Base-by-base conservation (phyloP, 1,284 basidiomycete genomes). In the Austroboletus olivaceoglutinosus region DNA sequence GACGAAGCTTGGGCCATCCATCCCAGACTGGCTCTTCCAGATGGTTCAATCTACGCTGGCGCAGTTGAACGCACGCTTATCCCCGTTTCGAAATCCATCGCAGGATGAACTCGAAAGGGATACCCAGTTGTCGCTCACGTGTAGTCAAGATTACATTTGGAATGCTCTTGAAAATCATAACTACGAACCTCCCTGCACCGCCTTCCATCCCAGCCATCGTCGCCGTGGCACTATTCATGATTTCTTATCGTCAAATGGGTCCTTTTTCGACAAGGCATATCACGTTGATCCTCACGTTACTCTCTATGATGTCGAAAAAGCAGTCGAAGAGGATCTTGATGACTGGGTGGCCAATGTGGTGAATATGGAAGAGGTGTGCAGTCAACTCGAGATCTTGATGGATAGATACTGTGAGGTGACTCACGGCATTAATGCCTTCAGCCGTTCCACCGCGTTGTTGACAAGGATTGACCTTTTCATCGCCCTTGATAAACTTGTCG, bases 271-370 rank as follows among this genome's bases (percentile, higher is more conserved):
- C 21, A 5, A 46, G 40, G 4, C 47, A 38, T 30, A 5, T 2
- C 5, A 12, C 10, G 5, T 9, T 16, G 53, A 66, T 9, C 19
- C 55, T 2, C 42, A 52, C 30, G 6, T 67, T 22, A 57, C 62
- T 8, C 57, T 71, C 11, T 38, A 22, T 13, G 37, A 38, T 7
- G 37, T 38, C 6, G 19, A 22, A 12, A 10, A 38, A 22, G 19
- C 37, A 12, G 15, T 38, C 4, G 37, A 38, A 12, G 13, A 38
- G 4, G 21, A 10, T 8, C 6, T 38, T 22, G 37, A 38, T 38
- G 37, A 22, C 19, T 38, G 37, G 37, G 11, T 22, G 2, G 37
- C 37, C 21, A 12, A 12, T 22, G 19, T 22, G 11, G 13, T 27
- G 37, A 13, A 38, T 38, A 11, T 38, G 11, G 37, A 38, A 4